Percentiles rank a stretch among this genome's conserved stretches.
phyloP scores from a whole-genome alignment of 1,139 yeast species.

The Debaryomyces subglobosus region DNA sequence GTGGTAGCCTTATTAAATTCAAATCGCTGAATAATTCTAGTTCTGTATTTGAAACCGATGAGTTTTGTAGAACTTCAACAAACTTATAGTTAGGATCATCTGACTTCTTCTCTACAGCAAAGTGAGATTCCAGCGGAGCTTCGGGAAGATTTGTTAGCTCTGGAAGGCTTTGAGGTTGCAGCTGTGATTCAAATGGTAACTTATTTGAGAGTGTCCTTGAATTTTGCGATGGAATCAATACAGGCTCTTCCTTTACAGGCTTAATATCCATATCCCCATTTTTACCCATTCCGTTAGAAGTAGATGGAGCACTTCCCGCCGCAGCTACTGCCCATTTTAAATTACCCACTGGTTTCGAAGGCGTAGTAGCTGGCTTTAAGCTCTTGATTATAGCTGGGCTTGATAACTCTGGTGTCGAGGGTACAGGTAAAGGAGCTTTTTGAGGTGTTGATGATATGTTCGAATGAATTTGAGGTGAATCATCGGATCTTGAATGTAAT shows the following conservation, averaged over 20 bases:
- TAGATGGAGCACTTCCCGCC: constrained; percentile 37
- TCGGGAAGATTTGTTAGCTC: not conserved
- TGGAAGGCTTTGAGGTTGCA: not conserved
- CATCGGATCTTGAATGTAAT: constrained; percentile 1
- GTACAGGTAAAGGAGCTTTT: constrained; percentile 9
- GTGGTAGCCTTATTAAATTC: constrained; percentile 57
- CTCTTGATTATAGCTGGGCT: constrained; percentile 47
- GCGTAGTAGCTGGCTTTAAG: constrained; percentile 69
- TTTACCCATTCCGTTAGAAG: constrained; percentile 7
- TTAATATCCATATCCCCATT: constrained; percentile 4
- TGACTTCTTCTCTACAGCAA: constrained; percentile 9
- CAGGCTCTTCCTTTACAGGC: not conserved
- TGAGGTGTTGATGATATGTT: constrained; percentile 16
- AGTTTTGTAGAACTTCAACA: constrained; percentile 34
- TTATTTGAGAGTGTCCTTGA: not conserved
- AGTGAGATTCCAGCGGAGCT: not conserved
- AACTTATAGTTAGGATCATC: constrained; percentile 22
- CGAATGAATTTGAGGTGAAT: not conserved
- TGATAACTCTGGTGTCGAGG: constrained; percentile 26
- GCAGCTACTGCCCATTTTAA: constrained; percentile 75
- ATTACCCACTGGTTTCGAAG: constrained; percentile 64
- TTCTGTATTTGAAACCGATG: constrained; percentile 36
- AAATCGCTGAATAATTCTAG: constrained; percentile 39
- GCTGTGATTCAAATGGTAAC: constrained; percentile 4
- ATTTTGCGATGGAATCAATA: not conserved